Evolutionary conservation across 108 stramenopile genomes (phyloP), one percentile per base, ranked within the genome.

Genomic region (Cyclotella sp.): DNA sequence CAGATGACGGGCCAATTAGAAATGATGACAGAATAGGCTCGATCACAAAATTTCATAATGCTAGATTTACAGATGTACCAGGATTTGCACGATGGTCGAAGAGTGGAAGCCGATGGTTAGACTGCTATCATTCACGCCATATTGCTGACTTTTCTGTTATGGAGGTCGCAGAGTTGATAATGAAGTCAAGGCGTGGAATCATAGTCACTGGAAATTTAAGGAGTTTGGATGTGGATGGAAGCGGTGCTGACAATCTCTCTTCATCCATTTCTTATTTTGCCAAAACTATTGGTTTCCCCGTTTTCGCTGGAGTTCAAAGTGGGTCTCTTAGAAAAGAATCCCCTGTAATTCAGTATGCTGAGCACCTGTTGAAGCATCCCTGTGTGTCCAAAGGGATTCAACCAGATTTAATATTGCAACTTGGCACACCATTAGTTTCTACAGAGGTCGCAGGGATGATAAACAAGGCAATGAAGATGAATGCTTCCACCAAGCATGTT

Each of bases 391-490:
- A 85, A 8, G 85, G 83, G 42, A 62, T 97, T n/a, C 76, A 85
- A 27, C 93, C 97, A 0, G 97, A 97, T 71, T 72, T 96, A 8
- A 73, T 97, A 28, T 59, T 97, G 30, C 97, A 97, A 67, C 64
- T 96, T 74, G 95, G 97, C 9, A 68, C 89, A 26, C 95, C 95
- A 0, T 70, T 97, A 1, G 82, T 96, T 39, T 95, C 94, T 13
- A 93, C 90, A 29, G 89, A 92, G 68, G 76, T 97, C 14, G 72
- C 88, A 7, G 57, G 68, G n/a, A 54, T 92, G 5, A 90, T 95
- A 24, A 61, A 43, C 41, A 51, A 64, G 39, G 49, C 84, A 11
- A 60, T 86, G 63, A 77, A 63, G n/a, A 47, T 30, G 45, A 75
- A 75, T 66, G 34, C 78, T 18, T 30, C 52, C 14, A 63, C 59